A percentile compares a stretch with the other conserved stretches of the same genome.
phyloP scores from a whole-genome alignment of 495 filamentous ascomycete genomes.

The Tuber microsphaerosporum region DNA sequence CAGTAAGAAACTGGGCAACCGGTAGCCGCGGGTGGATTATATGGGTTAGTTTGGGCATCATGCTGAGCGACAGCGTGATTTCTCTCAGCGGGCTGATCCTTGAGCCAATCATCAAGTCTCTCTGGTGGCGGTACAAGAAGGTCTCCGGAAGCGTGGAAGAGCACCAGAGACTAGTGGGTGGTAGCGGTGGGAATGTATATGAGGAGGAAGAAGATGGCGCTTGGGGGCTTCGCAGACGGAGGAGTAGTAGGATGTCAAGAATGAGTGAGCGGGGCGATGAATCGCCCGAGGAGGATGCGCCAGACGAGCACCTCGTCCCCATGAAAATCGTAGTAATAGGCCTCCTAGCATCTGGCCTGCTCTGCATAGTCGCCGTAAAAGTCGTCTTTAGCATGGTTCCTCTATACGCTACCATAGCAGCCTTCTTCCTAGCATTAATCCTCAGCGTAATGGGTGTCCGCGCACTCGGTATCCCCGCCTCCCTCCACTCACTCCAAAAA shows the following conservation, averaged over 20 bases:
- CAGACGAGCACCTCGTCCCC: slow-evolving; percentile 72
- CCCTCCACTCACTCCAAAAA: neutral
- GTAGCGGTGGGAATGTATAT: neutral
- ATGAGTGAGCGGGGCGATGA: slow-evolving; percentile 24
- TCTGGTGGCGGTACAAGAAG: neutral
- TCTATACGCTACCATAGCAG: slow-evolving; percentile 65
- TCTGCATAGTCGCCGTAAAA: slow-evolving; percentile 75
- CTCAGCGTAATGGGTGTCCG: slow-evolving; percentile 93
- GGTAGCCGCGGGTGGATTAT: slow-evolving; percentile 98
- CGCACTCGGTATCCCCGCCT: slow-evolving; percentile 53
- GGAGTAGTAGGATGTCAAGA: neutral
- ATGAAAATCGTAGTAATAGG: slow-evolving; percentile 63
- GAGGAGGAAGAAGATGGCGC: slow-evolving; percentile 17
- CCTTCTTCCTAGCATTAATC: slow-evolving; percentile 79
- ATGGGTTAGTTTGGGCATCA: slow-evolving; percentile 89
- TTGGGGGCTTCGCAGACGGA: slow-evolving; percentile 10
- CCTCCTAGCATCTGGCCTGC: slow-evolving; percentile 63
- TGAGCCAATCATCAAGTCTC: slow-evolving; percentile 37
- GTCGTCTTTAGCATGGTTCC: slow-evolving; percentile 65
- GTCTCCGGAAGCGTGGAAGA: neutral
- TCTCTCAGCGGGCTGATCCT: slow-evolving; percentile 75
- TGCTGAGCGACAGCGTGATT: slow-evolving; percentile 87
- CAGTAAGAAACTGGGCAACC: slow-evolving; percentile 75
- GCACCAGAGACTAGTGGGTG: slow-evolving; percentile 22
- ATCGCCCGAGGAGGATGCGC: slow-evolving; percentile 61